These are phyloP conservation scores for Colletotrichum melonis DNA, from an alignment of 2,329 filamentous ascomycete species.

Conservation along the genomic window DNA sequence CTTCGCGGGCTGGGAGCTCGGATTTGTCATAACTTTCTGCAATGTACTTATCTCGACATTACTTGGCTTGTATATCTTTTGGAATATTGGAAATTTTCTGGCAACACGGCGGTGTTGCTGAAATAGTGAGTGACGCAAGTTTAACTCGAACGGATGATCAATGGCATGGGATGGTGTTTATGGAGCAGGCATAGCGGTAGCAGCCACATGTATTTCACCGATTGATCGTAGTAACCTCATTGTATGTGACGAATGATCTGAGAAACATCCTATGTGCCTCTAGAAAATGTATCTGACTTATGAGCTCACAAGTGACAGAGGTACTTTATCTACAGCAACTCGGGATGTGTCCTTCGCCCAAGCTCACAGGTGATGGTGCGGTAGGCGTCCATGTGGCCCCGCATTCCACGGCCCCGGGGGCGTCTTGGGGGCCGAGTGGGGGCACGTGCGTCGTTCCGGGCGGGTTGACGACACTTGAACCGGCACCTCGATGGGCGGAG, in stretches of 20 bases:
- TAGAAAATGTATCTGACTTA: background rate
- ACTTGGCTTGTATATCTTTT: background rate
- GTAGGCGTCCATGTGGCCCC: background rate
- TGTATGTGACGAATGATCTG: background rate
- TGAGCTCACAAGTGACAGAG: background rate
- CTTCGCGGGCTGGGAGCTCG: slow-evolving; percentile 22
- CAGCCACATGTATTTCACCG: background rate
- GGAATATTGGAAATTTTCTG: background rate
- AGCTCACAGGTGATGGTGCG: background rate
- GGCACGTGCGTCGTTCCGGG: background rate
- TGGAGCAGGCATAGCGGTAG: background rate
- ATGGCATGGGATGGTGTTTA: background rate
- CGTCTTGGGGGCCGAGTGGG: background rate
- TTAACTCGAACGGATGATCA: background rate
- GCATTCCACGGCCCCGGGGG: background rate
- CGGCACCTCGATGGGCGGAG: background rate
- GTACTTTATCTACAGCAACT: background rate
- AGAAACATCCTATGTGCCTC: background rate
- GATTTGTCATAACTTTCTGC: background rate
- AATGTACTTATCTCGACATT: background rate
- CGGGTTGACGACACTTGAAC: background rate
- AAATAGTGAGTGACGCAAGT: background rate
- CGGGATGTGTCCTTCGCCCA: background rate
- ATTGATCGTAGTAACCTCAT: background rate
- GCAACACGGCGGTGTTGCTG: background rate